phyloP scores from a whole-genome alignment of 2,329 filamentous ascomycete species.

The Aspergillus pseudotamarii region DNA sequence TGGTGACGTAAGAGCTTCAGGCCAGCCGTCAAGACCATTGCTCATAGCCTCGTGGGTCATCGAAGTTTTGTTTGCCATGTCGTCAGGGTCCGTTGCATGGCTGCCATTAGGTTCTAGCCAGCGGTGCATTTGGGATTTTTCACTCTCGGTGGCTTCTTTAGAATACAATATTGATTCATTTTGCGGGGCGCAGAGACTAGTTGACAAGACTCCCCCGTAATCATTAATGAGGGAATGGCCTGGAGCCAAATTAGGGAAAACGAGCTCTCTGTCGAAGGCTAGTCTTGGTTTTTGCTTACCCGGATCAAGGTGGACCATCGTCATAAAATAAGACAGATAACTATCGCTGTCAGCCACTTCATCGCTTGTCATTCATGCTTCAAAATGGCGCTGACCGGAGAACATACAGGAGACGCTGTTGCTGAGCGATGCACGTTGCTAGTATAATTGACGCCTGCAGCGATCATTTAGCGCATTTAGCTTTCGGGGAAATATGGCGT shows the following conservation, averaged over 20 bases:
- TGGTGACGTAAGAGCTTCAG: slow-evolving; percentile 7
- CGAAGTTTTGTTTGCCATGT: slow-evolving; percentile 10
- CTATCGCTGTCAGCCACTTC: slow-evolving; percentile 20
- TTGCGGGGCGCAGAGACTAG: slow-evolving; percentile 8
- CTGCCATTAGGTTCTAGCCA: slow-evolving; percentile 5
- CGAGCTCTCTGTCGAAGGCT: slow-evolving; percentile 9
- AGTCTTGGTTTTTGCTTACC: slow-evolving; percentile 12
- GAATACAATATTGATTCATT: background rate
- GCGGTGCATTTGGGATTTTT: slow-evolving; percentile 8
- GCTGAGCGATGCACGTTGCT: slow-evolving; percentile 22
- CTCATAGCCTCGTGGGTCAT: slow-evolving; percentile 5
- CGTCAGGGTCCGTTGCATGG: slow-evolving; percentile 3
- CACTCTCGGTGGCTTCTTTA: background rate
- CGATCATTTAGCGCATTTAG: slow-evolving; percentile 20
- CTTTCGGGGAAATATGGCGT: slow-evolving; percentile 24
- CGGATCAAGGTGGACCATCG: slow-evolving; percentile 20
- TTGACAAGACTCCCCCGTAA: background rate
- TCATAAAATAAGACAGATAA: slow-evolving; percentile 21
- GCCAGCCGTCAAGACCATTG: slow-evolving; percentile 12
- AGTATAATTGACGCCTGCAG: slow-evolving; percentile 31
- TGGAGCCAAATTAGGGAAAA: slow-evolving; percentile 7
- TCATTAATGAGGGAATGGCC: slow-evolving; percentile 2
- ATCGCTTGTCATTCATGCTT: slow-evolving; percentile 28
- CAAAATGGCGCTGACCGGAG: slow-evolving; percentile 11
- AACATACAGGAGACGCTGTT: slow-evolving; percentile 12